Conservation (phyloP, 1,139 yeast genomes). For the Saccharomyces hybrid region DNA sequence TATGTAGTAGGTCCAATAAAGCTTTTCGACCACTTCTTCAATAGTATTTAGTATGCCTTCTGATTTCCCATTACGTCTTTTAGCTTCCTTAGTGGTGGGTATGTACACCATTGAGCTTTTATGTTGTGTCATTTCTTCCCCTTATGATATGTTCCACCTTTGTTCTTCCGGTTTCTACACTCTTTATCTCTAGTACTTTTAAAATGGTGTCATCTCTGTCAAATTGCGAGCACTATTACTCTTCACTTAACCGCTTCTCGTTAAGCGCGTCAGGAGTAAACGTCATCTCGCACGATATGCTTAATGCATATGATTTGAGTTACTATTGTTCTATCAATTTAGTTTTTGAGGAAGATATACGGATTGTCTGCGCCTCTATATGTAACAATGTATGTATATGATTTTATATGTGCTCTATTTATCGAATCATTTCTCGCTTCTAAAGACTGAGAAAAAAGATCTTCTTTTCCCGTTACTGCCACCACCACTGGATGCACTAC, state of each 20-base stretch:
- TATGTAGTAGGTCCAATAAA: slow-evolving; percentile 37
- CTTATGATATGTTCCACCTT: background rate
- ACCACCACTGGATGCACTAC: slow-evolving; percentile 8
- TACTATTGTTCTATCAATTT: background rate
- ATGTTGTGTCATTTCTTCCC: background rate
- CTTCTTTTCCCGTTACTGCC: slow-evolving; percentile 20
- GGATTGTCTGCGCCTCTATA: background rate
- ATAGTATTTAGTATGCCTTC: slow-evolving; percentile 9
- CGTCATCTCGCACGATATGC: background rate
- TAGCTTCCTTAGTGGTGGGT: slow-evolving; percentile 12
- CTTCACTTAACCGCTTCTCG: background rate
- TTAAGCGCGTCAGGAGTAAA: background rate
- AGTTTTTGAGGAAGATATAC: background rate
- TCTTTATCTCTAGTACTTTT: background rate
- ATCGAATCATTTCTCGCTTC: background rate
- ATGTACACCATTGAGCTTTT: slow-evolving; percentile 10
- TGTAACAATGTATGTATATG: background rate
- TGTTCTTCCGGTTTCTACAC: background rate
- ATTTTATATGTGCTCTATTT: background rate
- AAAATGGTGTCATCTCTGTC: background rate
- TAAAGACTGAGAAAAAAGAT: slow-evolving; percentile 22
- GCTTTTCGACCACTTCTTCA: slow-evolving; percentile 17
- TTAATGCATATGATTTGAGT: background rate
- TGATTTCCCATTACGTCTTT: slow-evolving; percentile 7
- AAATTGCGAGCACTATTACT: background rate